phyloP scores from a whole-genome alignment of 2,329 filamentous ascomycete species.

The Monosporascus ibericus region DNA sequence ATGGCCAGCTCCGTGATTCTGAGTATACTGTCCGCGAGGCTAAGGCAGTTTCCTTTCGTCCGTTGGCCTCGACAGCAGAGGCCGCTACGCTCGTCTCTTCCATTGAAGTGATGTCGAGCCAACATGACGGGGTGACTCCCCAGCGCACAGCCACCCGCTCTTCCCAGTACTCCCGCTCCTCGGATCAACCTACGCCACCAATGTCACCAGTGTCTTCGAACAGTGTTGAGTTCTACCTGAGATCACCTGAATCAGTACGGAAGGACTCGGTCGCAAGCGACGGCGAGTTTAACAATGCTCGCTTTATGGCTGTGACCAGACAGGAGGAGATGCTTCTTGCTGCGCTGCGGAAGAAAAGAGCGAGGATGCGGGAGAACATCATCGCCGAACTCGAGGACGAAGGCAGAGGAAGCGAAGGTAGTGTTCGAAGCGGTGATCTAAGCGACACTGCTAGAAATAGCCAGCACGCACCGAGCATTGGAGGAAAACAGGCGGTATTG shows the following conservation, averaged over 20 bases:
- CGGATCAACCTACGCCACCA: conserved; percentile 42
- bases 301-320: conserved; percentile 51
- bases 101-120: conserved; percentile 7
- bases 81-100: conserved; percentile 13
- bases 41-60: conserved; percentile 31
- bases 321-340: conserved; percentile 55
- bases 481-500: background rate
- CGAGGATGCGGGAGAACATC: conserved; percentile 45
- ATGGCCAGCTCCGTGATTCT: conserved; percentile 24
- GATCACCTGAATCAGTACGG: conserved; percentile 30
- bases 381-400: conserved; percentile 37
- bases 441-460: conserved; percentile 1
- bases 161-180: conserved; percentile 21
- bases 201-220: conserved; percentile 48
- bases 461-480: background rate
- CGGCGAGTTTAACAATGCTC: conserved; percentile 27
- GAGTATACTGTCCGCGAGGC: conserved; percentile 32
- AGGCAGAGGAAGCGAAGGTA: conserved; percentile 4
- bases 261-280: conserved; percentile 18
- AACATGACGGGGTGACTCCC: conserved; percentile 7
- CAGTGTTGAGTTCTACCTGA: conserved; percentile 43
- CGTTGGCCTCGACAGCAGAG: conserved; percentile 22
- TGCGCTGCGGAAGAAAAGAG: conserved; percentile 50
- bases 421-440: background rate
- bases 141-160: conserved; percentile 9